Evolutionary conservation across 2,329 filamentous ascomycete genomes (phyloP).

Genomic region (Pseudocercospora eumusae): DNA sequence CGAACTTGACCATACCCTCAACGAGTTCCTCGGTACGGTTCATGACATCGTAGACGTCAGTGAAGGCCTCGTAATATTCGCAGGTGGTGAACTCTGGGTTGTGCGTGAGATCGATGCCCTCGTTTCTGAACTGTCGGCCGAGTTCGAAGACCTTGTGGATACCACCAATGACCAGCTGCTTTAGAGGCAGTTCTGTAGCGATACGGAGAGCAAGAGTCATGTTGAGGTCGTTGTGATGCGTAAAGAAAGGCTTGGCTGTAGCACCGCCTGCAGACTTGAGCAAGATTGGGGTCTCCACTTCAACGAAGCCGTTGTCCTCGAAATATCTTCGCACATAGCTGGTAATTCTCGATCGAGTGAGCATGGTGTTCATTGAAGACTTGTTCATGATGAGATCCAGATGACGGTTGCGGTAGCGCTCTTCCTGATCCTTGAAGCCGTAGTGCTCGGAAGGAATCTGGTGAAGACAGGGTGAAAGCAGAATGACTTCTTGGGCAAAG

Average conservation of each 20-base stretch:
- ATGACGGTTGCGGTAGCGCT: constrained; percentile 88
- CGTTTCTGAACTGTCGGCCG: constrained; percentile 93
- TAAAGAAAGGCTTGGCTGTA: constrained; percentile 91
- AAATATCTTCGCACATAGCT: constrained; percentile 87
- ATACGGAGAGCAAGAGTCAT: constrained; percentile 95
- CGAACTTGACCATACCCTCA: constrained; percentile 80
- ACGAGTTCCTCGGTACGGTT: constrained; percentile 90
- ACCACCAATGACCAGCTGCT: constrained; percentile 93
- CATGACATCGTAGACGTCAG: constrained; percentile 88
- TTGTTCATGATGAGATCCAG: constrained; percentile 98
- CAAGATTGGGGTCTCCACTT: constrained; percentile 98
- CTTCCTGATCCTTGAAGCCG: constrained; percentile 93
- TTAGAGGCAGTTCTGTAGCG: constrained; percentile 93
- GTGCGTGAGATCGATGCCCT: constrained; percentile 88
- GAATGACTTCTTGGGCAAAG: constrained; percentile 81
- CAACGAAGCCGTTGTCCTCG: constrained; percentile 79
- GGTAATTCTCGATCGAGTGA: constrained; percentile 83
- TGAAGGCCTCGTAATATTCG: constrained; percentile 91
- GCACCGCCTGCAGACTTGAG: constrained; percentile 93
- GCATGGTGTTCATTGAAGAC: constrained; percentile 75
- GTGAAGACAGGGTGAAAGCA: constrained; percentile 89
- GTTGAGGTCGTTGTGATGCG: constrained; percentile 92
- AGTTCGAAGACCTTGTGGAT: constrained; percentile 95
- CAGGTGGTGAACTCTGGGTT: constrained; percentile 98
- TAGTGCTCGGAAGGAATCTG: constrained; percentile 87